Evolutionary conservation across 306 rosid genomes (phyloP).

Genomic region (Vicia faba): DNA sequence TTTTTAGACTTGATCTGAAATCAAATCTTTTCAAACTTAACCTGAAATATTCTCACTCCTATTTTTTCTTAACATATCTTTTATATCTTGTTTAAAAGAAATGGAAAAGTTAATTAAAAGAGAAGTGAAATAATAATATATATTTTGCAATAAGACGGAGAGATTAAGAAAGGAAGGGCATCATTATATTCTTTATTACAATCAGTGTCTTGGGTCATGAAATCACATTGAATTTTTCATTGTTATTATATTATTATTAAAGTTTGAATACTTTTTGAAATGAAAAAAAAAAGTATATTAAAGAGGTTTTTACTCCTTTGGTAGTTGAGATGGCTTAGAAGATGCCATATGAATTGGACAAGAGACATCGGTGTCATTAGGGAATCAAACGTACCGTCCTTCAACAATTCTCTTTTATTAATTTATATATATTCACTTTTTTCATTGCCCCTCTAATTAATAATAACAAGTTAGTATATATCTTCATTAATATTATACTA

Average conservation of each 20-base stretch:
- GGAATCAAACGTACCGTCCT: slow-evolving; percentile 84
- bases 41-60: no score
- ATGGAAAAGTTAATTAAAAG: no score
- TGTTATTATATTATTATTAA: slow-evolving; percentile 27
- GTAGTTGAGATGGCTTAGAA: slow-evolving; percentile 58
- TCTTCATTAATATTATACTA: slow-evolving; percentile 29
- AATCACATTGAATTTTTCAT: slow-evolving; percentile 47
- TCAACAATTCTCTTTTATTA: slow-evolving; percentile 41
- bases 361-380: slow-evolving; percentile 60
- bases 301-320: slow-evolving; percentile 47
- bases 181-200: slow-evolving; percentile 60
- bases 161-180: slow-evolving; percentile 56
- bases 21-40: no score
- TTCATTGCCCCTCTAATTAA: slow-evolving; percentile 31
- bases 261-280: background rate
- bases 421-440: slow-evolving; percentile 3
- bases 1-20: no score
- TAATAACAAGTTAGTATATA: slow-evolving; percentile 22
- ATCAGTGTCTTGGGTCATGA: slow-evolving; percentile 56
- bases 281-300: background rate
- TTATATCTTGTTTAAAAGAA: no score
- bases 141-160: slow-evolving; percentile 38
- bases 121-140: background rate
- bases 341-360: slow-evolving; percentile 73
- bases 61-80: no score